Evolutionary conservation across 148 eudicot genomes (phyloP), one percentile per base, ranked within the genome.

Genomic region (Limonium bicolor): DNA sequence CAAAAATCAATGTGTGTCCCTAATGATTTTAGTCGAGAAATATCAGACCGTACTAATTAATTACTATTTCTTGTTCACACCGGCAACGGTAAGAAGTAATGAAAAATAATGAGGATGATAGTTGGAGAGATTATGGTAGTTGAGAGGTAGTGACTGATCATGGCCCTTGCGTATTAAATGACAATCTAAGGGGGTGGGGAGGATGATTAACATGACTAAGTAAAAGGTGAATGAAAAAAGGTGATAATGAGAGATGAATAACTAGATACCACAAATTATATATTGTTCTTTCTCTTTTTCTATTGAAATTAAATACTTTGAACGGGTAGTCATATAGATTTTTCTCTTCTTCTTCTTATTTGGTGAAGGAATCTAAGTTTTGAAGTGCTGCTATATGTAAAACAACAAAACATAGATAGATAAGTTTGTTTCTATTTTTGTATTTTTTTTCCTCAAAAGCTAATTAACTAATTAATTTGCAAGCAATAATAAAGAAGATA

Each of bases 221-320:
- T 12, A 50, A 23, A 24, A 26, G 33, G 17, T 24, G 22, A 9
- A 12, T 16, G 20, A 38, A 38, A 38, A 1, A 5, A 15, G 8
- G 23, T 41, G 27, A 36, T 35, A 36, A 23, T 25, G 58, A 52
- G 30, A 36, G 49, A 59, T 41, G 38, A 49, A n/a, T n/a, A n/a
- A n/a, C n/a, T n/a, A n/a, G n/a, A 11, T 40, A 51, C 41, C 55
- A 47, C 49, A 20, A 72, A 41, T 55, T 57, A 66, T 42, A 35
- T 3, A 53, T 14, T 14, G 13, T 50, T 28, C 14, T 50, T 36
- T 44, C 43, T 16, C 4, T 22, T 44, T n/a, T n/a, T n/a, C n/a
- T n/a, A n/a, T n/a, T n/a, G n/a, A n/a, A n/a, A n/a, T n/a, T n/a
- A n/a, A n/a, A n/a, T n/a, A n/a, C n/a, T n/a, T n/a, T n/a, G n/a